Evolutionary conservation across 2,329 filamentous ascomycete genomes (phyloP).

Genomic region (Ophiostoma piceae): DNA sequence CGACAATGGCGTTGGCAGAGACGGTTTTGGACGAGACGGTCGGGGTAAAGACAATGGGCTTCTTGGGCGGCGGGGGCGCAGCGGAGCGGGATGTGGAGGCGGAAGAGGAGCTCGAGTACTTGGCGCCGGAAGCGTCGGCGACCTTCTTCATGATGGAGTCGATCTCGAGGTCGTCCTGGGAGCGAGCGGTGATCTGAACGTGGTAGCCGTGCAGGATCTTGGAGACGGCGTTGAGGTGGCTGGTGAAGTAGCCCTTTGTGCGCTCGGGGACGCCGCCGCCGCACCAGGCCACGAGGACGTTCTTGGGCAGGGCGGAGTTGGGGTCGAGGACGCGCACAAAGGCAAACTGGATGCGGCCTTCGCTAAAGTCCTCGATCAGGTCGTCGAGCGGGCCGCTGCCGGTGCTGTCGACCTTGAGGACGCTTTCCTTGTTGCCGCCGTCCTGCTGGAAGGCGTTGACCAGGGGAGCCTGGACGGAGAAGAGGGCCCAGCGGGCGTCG

Average conservation of each 20-base stretch:
- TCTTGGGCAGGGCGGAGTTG: slow-evolving; percentile 84
- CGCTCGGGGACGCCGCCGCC: slow-evolving; percentile 96
- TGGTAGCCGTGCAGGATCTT: slow-evolving; percentile 96
- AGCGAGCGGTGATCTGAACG: slow-evolving; percentile 92
- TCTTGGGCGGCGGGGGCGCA: slow-evolving; percentile 61
- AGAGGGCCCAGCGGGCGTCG: slow-evolving; percentile 88
- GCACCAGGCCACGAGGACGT: slow-evolving; percentile 91
- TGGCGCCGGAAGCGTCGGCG: slow-evolving; percentile 86
- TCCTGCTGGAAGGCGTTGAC: slow-evolving; percentile 88
- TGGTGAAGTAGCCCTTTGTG: slow-evolving; percentile 97
- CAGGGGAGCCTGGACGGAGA: slow-evolving; percentile 86
- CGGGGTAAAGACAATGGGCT: slow-evolving; percentile 79
- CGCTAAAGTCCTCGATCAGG: slow-evolving; percentile 91
- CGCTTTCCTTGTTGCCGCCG: slow-evolving; percentile 79
- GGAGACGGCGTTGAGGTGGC: slow-evolving; percentile 80
- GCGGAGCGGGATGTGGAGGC: slow-evolving; percentile 28
- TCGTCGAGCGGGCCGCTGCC: slow-evolving; percentile 84
- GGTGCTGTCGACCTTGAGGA: slow-evolving; percentile 88
- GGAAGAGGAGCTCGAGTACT: slow-evolving; percentile 67
- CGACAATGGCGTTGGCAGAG: slow-evolving; percentile 61
- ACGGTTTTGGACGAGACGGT: slow-evolving; percentile 45
- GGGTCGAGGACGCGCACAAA: slow-evolving; percentile 96
- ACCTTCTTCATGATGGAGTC: slow-evolving; percentile 90
- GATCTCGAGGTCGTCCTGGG: slow-evolving; percentile 80
- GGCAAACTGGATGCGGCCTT: slow-evolving; percentile 93